Conservation (phyloP, 2,329 filamentous ascomycete species). For the Fusarium xylarioides region DNA sequence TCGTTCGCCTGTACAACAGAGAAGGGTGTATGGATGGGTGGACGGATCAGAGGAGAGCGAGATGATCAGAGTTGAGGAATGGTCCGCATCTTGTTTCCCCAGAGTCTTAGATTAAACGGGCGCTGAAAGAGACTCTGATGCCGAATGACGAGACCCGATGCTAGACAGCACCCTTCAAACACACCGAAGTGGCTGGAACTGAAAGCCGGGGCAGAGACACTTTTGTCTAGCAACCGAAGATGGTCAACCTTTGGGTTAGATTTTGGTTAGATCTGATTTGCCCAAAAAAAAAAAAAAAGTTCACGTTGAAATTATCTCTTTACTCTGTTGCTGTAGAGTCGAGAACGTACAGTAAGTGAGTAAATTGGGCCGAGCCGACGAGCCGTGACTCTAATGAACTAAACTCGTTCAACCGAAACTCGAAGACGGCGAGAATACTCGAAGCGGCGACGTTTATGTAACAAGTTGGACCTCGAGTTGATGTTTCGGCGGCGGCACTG, state of each 20-base stretch:
- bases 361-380: constrained; percentile 11
- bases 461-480: constrained; percentile 9
- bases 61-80: constrained; percentile 14
- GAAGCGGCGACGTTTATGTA: constrained; percentile 34
- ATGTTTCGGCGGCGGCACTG: constrained; percentile 21
- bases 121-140: constrained; percentile 22
- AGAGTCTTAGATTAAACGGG: constrained; percentile 33
- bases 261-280: not conserved
- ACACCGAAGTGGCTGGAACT: constrained; percentile 18
- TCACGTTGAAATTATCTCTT: constrained; percentile 1
- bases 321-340: not conserved
- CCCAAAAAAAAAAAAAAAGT: not conserved
- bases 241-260: not conserved
- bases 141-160: constrained; percentile 29
- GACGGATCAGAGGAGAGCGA: not conserved
- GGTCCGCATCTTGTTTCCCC: constrained; percentile 31
- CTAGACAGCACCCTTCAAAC: constrained; percentile 19
- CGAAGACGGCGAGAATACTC: constrained; percentile 18
- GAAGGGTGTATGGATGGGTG: not conserved
- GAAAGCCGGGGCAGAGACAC: constrained; percentile 8
- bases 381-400: constrained; percentile 2
- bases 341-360: not conserved
- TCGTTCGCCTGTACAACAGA: not conserved
- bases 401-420: constrained; percentile 1
- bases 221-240: constrained; percentile 4